These are phyloP conservation scores for Brettanomyces nanus DNA, from an alignment of 805 yeast species.

Conservation along the genomic window DNA sequence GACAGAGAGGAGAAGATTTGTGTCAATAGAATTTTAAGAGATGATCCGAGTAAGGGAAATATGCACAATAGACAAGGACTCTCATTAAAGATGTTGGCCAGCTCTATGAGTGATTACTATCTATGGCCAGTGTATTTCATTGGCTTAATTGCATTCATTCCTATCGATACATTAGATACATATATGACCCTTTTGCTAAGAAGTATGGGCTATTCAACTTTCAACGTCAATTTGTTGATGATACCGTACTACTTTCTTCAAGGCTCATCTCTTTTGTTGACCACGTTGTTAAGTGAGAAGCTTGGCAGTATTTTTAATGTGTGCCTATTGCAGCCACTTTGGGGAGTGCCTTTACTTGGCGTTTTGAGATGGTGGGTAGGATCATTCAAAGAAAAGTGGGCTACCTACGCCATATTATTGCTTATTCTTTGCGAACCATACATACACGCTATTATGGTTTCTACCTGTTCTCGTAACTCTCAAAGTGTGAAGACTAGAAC, in stretches of 20 bases:
- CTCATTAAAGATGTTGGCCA: conserved; percentile 30
- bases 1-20: conserved; percentile 49
- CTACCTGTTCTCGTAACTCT: conserved; percentile 57
- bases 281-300: conserved; percentile 31
- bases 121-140: conserved; percentile 45
- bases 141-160: conserved; percentile 37
- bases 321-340: conserved; percentile 19
- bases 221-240: conserved; percentile 41
- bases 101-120: conserved; percentile 39
- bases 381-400: conserved; percentile 20
- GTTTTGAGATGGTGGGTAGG: conserved; percentile 24
- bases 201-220: conserved; percentile 42
- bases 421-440: conserved; percentile 34
- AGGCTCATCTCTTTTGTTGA: conserved; percentile 26
- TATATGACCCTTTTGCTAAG: conserved; percentile 45
- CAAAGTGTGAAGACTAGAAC: conserved; percentile 58
- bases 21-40: conserved; percentile 50
- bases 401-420: conserved; percentile 18
- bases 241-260: conserved; percentile 40
- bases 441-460: conserved; percentile 46
- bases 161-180: conserved; percentile 26
- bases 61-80: conserved; percentile 56
- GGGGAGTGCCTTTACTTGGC: conserved; percentile 19
- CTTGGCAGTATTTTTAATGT: conserved; percentile 21
- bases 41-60: conserved; percentile 58